Evolutionary conservation across 768 basidiomycete species (phyloP), one percentile per base, ranked within the genome.

Genomic region (Serpula lacrymans): DNA sequence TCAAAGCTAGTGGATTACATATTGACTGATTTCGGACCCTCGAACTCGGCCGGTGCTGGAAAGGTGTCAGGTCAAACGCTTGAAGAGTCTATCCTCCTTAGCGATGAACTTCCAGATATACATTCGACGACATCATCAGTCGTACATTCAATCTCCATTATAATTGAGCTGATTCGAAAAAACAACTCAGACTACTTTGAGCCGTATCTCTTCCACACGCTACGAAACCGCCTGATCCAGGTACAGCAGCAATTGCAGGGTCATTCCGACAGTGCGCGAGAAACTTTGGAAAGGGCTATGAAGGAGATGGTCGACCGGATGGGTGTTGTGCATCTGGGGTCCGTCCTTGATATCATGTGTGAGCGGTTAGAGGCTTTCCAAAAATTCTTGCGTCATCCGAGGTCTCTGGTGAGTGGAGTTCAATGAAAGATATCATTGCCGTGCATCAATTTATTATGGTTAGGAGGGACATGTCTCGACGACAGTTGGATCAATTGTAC

Each of bases 121-220:
- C 82, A 64, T 68, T 81, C 53, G 49, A 63, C 77, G 6, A 74
- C 77, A 1, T 96, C 93, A 9, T 89, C 90, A 6, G 82, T 97
- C 39, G 74, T 87, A 20, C 81, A 92, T 48, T 84, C 89, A 9
- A 87, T 94, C 50, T 83, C 85, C 30, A 82, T 97, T 53, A 72
- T 97, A 45, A 86, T 94, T 49, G 95, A 98, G 59, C 75, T 96
- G 28, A 96, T 97, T 50, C 79, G 94, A 38, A 93, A 97, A 60
- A 97, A 97, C 63, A 97, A 98, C 60, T 95, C 94, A 27, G 95
- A 99, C 60, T 97, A 93, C 58, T 94, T 96, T 56, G 96, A 99
- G 64, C 95, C 94, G 4, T 95, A 93, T 60, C 74, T 97, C 10
- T 97, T 96, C 65, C 94, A 96, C 55, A 92, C 89, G 1, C 67